Evolutionary conservation across 768 basidiomycete species (phyloP), one percentile per base, ranked within the genome.

Genomic region (Auriscalpium orientale): DNA sequence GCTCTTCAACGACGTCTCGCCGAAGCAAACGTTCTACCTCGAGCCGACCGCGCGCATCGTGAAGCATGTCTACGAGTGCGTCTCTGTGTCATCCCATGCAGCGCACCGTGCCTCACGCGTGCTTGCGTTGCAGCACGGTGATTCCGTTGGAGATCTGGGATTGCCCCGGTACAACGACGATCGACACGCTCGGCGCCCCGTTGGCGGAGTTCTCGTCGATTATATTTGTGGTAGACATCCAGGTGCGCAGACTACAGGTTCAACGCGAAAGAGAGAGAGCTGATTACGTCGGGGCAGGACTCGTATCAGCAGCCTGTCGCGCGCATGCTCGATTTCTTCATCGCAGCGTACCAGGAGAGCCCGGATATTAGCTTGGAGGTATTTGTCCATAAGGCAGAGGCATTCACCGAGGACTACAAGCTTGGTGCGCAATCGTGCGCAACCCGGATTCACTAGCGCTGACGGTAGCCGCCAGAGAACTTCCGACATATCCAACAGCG

Each of bases 141-240:
- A 85, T 97, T 58, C 91, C 93, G 1, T 80, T 98, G 38, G 91
- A 97, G 67, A 83, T 98, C 67, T 97, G 92, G 92, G 94, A 97
- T 66, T 91, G 92, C 63, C 95, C 95, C 0, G 90, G 89, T 22
- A 91, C 87, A 57, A 81, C 85, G 54, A 84, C 91, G 4, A 80
- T 87, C 12, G 87, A 92, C 21, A 80, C 84, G n/a, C 78, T 95
- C 11, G 85, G 82, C 20, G 77, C 81, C 8, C 81, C 88, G 8
- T 78, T 97, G 38, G 81, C 84, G 46, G 80, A 89, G 34, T 92
- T 97, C 64, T 79, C 90, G 2, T 85, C 87, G 2, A 79, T 98
- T 64, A 83, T 98, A 53, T 98, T 94, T 62, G 92, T 98, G 28
- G 89, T 98, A 61, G 95, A 98, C 65, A 95, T 97, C 54, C 87